Evolutionary conservation across 768 basidiomycete genomes (phyloP).

Genomic region (Tricholoma sp.): DNA sequence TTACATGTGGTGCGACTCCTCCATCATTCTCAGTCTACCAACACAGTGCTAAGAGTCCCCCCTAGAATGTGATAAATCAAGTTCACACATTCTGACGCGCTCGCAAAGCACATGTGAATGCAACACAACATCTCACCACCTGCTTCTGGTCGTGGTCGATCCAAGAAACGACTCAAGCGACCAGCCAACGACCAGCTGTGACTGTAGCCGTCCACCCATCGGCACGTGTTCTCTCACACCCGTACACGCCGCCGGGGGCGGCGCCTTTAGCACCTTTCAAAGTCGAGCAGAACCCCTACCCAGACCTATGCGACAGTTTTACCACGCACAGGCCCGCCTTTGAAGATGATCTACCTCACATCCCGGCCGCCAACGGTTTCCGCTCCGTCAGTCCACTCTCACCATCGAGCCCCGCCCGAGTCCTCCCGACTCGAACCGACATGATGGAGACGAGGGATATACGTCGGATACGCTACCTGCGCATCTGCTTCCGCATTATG

Average conservation of each 20-base stretch:
- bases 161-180: slow-evolving; percentile 69
- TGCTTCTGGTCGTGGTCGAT: slow-evolving; percentile 64
- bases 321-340: slow-evolving; percentile 9
- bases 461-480: slow-evolving; percentile 47
- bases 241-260: slow-evolving; percentile 17
- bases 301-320: slow-evolving; percentile 31
- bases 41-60: neutral
- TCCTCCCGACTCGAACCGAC: slow-evolving; percentile 11
- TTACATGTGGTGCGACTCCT: slow-evolving; percentile 47
- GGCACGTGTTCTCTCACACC: slow-evolving; percentile 20
- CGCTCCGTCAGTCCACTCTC: slow-evolving; percentile 15
- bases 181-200: slow-evolving; percentile 32
- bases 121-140: slow-evolving; percentile 80
- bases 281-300: slow-evolving; percentile 45
- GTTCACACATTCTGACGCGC: slow-evolving; percentile 94
- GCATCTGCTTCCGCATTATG: slow-evolving; percentile 44
- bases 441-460: slow-evolving; percentile 35
- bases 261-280: slow-evolving; percentile 59
- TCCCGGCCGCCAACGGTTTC: slow-evolving; percentile 14
- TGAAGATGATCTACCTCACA: slow-evolving; percentile 10
- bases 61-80: slow-evolving; percentile 87
- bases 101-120: slow-evolving; percentile 87
- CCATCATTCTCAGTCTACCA: neutral
- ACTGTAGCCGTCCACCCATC: slow-evolving; percentile 18
- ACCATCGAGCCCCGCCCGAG: slow-evolving; percentile 3